Base-by-base conservation (phyloP, 345 rosid species). In the Firmiana major region DNA sequence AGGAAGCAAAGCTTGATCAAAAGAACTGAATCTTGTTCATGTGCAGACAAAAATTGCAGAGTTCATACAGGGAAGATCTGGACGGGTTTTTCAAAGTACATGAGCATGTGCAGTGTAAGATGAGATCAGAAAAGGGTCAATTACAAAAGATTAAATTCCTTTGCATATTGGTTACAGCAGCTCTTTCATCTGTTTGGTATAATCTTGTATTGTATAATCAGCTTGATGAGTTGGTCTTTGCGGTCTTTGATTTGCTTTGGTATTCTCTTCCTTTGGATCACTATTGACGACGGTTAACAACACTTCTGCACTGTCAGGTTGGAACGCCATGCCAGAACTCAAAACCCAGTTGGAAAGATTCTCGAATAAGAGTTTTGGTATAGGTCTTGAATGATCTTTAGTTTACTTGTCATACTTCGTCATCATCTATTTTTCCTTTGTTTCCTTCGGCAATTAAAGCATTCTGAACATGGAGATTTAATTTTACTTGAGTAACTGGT, bases 401-500 rank as follows among this genome's bases (percentile, higher is more conserved):
- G 22, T 63, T 38, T 46, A 49, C 74, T 42, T 68, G 13, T 75
- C 28, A 58, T 12, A 24, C 75, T 21, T 36, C 34, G n/a, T 45
- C n/a, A 17, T 79, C 73, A 75, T 75, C 87, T 86, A 70, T 77
- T 83, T 83, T 83, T 90, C 81, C 99, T 90, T 76, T 87, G 96
- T 84, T 90, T 95, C 85, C 99, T 90, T 79, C 97, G 89, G 84
- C 97, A 93, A 72, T 95, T 85, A 24, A 95, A 93, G 83, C 99
- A 92, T 79, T 93, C 89, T 7, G 77, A 66, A 80, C 97, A 92
- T 11, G 91, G 84, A 67, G 87, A 62, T 71, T 74, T 78, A 74
- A 67, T 77, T 75, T 77, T 84, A 58, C 75, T 75, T n/a, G 92
- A 77, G 74, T 83, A 75, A 73, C 89, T 77, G 55, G 67, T 75